These are phyloP conservation scores for Nothophaeocryptopus gaeumannii DNA, from an alignment of 2,329 filamentous ascomycete genomes.

Conservation along the genomic window DNA sequence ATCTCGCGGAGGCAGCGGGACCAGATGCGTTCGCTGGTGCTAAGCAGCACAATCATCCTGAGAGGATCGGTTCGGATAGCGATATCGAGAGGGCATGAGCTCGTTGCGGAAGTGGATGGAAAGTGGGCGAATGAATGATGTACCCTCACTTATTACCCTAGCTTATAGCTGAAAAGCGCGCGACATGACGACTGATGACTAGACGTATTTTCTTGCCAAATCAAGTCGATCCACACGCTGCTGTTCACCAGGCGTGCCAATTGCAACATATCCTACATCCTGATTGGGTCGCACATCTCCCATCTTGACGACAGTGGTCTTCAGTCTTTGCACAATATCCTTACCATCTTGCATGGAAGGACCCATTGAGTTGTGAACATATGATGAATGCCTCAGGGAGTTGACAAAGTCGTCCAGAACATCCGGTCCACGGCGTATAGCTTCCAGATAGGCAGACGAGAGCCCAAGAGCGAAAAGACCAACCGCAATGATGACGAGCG, in stretches of 20 bases:
- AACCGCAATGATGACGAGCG: constrained; percentile 13
- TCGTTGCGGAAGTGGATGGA: not conserved
- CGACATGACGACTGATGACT: too few species aligned
- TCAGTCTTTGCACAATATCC: constrained; percentile 9
- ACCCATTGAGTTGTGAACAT: constrained; percentile 10
- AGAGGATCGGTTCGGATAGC: constrained; percentile 8
- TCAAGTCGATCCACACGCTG: not conserved
- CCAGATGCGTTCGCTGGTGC: constrained; percentile 9
- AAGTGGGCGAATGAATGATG: too few species aligned
- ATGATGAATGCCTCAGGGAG: constrained; percentile 13
- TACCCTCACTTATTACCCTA: too few species aligned
- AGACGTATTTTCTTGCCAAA: too few species aligned
- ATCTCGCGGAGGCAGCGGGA: constrained; percentile 32
- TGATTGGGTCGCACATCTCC: constrained; percentile 19
- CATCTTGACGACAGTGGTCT: constrained; percentile 14
- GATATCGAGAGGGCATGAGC: constrained; percentile 9
- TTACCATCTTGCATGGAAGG: constrained; percentile 15
- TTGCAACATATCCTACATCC: constrained; percentile 15
- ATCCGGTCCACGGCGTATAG: constrained; percentile 15
- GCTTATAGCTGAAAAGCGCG: too few species aligned
- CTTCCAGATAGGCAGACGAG: constrained; percentile 17
- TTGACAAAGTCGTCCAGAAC: constrained; percentile 20
- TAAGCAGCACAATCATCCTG: constrained; percentile 10
- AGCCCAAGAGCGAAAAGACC: constrained; percentile 12
- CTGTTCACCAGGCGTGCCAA: constrained; percentile 12